Evolutionary conservation across 2,329 filamentous ascomycete species (phyloP).

Genomic region (Curvularia verruculosa): DNA sequence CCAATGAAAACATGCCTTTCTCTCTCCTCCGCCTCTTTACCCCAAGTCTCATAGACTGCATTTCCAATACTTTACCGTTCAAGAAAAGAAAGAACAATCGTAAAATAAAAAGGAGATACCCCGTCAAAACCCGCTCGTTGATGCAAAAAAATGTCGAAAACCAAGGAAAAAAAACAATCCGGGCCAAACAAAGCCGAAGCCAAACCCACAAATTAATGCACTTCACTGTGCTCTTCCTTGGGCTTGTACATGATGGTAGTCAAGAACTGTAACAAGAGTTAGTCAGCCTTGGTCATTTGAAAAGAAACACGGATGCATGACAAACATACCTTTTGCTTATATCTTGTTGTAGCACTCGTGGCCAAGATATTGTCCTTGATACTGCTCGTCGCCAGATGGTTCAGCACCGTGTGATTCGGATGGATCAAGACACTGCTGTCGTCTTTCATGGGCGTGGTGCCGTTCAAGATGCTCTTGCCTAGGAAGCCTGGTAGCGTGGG

Average conservation of each 20-base stretch:
- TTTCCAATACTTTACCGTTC: neutral
- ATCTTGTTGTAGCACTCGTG: constrained; percentile 95
- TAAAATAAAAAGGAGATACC: neutral
- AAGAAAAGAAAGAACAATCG: neutral
- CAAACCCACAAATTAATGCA: neutral
- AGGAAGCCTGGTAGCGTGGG: constrained; percentile 89
- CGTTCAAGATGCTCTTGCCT: constrained; percentile 92
- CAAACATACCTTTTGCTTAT: constrained; percentile 81
- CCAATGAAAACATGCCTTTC: no score
- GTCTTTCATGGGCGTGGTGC: constrained; percentile 90
- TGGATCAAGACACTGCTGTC: constrained; percentile 96
- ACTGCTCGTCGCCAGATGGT: constrained; percentile 95
- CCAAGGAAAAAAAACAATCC: neutral
- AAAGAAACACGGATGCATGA: neutral
- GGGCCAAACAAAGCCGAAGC: neutral
- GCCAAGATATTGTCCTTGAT: constrained; percentile 97
- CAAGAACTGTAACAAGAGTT: constrained; percentile 70
- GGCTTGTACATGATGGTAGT: constrained; percentile 98
- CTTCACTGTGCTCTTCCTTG: constrained; percentile 56
- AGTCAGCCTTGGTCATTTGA: constrained; percentile 16
- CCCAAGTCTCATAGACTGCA: neutral
- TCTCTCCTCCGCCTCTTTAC: neutral
- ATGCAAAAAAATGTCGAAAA: neutral
- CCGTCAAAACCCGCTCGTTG: neutral
- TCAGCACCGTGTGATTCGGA: constrained; percentile 95